Conservation (phyloP, 192 early-diverging fungal species). For the Piromyces sp. region DNA sequence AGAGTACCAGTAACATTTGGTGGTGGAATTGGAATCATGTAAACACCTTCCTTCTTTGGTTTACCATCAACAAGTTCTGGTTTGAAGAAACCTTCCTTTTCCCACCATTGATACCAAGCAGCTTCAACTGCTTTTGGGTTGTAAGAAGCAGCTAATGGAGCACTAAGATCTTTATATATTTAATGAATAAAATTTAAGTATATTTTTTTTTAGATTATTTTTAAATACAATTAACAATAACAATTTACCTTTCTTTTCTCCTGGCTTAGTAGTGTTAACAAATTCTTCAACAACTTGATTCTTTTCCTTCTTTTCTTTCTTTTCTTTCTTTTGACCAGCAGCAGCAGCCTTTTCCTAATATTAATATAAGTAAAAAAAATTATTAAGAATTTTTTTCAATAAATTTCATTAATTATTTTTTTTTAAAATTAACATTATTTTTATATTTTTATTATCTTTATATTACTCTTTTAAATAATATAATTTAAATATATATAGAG, state of each 20-base stretch:
- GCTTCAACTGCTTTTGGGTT: conserved; percentile 81
- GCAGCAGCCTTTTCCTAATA: neutral
- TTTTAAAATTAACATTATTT: no score
- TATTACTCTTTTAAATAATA: no score
- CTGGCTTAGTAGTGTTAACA: conserved; percentile 66
- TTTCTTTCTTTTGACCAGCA: neutral
- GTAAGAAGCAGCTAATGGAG: conserved; percentile 63
- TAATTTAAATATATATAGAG: no score
- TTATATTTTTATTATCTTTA: no score
- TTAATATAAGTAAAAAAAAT: no score
- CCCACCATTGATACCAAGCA: conserved; percentile 97
- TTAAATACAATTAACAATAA: no score
- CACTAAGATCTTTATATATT: conserved; percentile 54
- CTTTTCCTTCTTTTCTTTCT: conserved; percentile 34
- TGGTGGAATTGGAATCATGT: conserved; percentile 88
- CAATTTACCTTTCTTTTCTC: conserved; percentile 61
- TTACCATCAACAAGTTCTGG: conserved; percentile 50
- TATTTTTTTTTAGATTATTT: no score
- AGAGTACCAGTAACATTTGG: conserved; percentile 97
- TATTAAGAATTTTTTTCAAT: neutral
- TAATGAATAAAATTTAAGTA: no score
- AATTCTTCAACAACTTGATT: conserved; percentile 41
- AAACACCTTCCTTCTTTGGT: conserved; percentile 54
- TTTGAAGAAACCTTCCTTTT: conserved; percentile 76
- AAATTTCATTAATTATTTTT: no score